phyloP scores from a whole-genome alignment of 768 basidiomycete species.

The Sistotremastrum niveocremeum region DNA sequence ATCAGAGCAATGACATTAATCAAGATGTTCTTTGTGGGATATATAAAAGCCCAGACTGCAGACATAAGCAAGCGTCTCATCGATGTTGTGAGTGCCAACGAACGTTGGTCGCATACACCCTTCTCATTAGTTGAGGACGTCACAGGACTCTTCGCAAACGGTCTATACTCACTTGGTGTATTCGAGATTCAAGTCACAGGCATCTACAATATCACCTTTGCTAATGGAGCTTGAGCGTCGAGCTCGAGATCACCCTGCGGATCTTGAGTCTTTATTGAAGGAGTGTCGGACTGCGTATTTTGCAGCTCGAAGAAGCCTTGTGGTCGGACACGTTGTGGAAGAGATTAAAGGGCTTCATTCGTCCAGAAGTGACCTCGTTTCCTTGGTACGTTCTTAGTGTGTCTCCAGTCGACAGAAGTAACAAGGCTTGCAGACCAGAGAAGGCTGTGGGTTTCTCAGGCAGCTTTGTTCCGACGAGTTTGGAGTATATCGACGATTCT shows the following conservation, averaged over 20 bases:
- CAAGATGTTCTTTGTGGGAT: slow-evolving; percentile 91
- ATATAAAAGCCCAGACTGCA: slow-evolving; percentile 59
- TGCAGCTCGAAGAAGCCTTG: slow-evolving; percentile 50
- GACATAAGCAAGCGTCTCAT: slow-evolving; percentile 65
- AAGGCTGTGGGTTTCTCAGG: slow-evolving; percentile 87
- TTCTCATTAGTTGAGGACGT: not conserved
- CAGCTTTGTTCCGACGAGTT: slow-evolving; percentile 88
- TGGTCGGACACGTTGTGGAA: slow-evolving; percentile 59
- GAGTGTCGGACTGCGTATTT: slow-evolving; percentile 90
- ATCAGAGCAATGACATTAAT: slow-evolving; percentile 96
- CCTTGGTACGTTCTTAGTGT: slow-evolving; percentile 40
- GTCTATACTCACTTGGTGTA: slow-evolving; percentile 81
- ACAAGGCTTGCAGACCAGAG: slow-evolving; percentile 46
- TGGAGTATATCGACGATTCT: slow-evolving; percentile 71
- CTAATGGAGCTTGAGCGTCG: slow-evolving; percentile 78
- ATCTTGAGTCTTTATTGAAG: slow-evolving; percentile 59
- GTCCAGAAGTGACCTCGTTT: slow-evolving; percentile 67
- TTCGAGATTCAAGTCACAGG: slow-evolving; percentile 68
- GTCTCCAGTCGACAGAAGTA: not conserved
- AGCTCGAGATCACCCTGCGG: slow-evolving; percentile 65
- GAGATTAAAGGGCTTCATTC: slow-evolving; percentile 82
- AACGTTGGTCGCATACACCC: not conserved
- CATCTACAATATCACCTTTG: slow-evolving; percentile 60
- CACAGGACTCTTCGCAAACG: slow-evolving; percentile 62
- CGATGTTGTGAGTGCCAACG: slow-evolving; percentile 43